These are phyloP conservation scores for Tolypocladium ovalisporum DNA, from an alignment of 2,329 filamentous ascomycete genomes.

Conservation along the genomic window DNA sequence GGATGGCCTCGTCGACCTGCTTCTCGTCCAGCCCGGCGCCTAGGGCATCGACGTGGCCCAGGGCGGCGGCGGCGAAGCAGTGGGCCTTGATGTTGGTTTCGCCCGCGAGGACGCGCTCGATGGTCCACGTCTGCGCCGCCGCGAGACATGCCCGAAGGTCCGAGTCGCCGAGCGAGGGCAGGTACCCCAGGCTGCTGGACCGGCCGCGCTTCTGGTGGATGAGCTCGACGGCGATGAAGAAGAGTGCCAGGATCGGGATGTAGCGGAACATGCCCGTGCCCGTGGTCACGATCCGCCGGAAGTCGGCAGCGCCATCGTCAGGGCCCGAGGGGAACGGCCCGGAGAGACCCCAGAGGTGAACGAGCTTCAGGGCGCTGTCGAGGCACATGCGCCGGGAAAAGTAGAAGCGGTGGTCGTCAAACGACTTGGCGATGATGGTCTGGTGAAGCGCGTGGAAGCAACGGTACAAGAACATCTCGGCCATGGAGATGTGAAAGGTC, in stretches of 20 bases:
- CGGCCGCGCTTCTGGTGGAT: slow-evolving; percentile 33
- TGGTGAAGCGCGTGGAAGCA: slow-evolving; percentile 44
- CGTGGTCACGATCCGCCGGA: slow-evolving; percentile 24
- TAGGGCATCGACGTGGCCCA: slow-evolving; percentile 24
- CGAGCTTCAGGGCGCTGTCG: slow-evolving; percentile 27
- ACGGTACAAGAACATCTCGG: slow-evolving; percentile 32
- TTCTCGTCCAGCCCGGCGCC: slow-evolving; percentile 15
- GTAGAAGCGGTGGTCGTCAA: slow-evolving; percentile 35
- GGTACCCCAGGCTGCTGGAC: slow-evolving; percentile 15
- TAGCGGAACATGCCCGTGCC: slow-evolving; percentile 31
- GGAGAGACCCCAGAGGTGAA: slow-evolving; percentile 19
- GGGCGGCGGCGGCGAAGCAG: slow-evolving; percentile 19
- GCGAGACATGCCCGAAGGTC: slow-evolving; percentile 21
- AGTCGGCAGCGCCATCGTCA: slow-evolving; percentile 9
- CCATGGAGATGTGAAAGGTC: slow-evolving; percentile 29
- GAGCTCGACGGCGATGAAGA: slow-evolving; percentile 35
- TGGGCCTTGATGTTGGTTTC: slow-evolving; percentile 33
- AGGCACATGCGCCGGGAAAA: slow-evolving; percentile 41
- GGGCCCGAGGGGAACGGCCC: slow-evolving; percentile 6
- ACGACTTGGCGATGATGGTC: slow-evolving; percentile 31
- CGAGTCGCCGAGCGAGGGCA: slow-evolving; percentile 16
- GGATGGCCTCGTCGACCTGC: slow-evolving; percentile 19
- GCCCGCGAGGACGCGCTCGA: slow-evolving; percentile 25
- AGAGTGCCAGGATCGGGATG: slow-evolving; percentile 25
- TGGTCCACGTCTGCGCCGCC: slow-evolving; percentile 17